Evolutionary conservation across 441 rosid species (phyloP).

Genomic region (Eruca vesicaria): DNA sequence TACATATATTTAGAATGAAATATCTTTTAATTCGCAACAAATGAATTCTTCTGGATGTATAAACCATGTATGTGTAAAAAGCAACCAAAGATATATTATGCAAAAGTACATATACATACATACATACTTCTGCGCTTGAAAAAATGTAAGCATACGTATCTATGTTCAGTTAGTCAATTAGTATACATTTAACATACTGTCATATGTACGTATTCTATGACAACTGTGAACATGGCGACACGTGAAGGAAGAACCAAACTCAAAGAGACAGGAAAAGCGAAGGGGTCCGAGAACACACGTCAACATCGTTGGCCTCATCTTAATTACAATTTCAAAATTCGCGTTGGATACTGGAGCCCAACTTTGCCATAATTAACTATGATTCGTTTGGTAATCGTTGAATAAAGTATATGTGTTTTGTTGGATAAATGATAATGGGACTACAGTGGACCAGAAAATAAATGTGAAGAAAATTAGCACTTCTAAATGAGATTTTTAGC

Average conservation of each 20-base stretch:
- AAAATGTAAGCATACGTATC: background rate
- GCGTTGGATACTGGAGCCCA: conserved; percentile 7
- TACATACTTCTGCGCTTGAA: background rate
- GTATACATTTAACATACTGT: background rate
- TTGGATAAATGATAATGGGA: background rate
- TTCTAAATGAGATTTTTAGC: background rate
- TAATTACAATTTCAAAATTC: conserved; percentile 4
- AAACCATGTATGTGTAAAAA: background rate
- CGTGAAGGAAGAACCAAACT: conserved; percentile 37
- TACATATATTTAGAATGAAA: too few relatives aligned
- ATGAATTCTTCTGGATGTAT: too few relatives aligned
- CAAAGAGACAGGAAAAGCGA: conserved; percentile 16
- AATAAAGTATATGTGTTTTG: background rate
- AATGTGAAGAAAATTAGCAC: background rate
- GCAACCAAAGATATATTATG: background rate
- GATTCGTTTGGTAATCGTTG: conserved; percentile 16
- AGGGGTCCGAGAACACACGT: conserved; percentile 29
- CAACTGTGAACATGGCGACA: conserved; percentile 36
- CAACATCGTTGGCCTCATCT: conserved; percentile 15
- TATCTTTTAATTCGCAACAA: too few relatives aligned
- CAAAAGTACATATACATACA: background rate
- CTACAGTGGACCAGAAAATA: background rate
- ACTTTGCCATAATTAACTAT: background rate
- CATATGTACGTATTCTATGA: conserved; percentile 6
- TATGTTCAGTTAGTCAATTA: background rate